Conservation (phyloP, 176 grass and related monocot genomes). For the Carex myosuroides region DNA sequence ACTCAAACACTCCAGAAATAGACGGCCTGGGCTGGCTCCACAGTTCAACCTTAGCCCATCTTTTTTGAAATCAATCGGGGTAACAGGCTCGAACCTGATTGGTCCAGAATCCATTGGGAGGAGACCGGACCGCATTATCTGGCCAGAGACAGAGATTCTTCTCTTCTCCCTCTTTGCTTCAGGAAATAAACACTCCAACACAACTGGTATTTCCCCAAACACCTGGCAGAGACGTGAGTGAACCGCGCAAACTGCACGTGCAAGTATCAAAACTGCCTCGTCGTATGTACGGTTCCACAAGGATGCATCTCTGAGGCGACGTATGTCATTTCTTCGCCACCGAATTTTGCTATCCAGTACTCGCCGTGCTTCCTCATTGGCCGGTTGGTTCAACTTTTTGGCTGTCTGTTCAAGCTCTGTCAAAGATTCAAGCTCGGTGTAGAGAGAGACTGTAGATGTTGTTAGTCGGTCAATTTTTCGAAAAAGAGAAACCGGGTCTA, state of each 20-base stretch:
- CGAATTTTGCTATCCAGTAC: slow-evolving; percentile 65
- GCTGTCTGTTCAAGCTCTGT: slow-evolving; percentile 71
- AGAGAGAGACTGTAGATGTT: slow-evolving; percentile 60
- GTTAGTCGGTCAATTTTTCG: slow-evolving; percentile 84
- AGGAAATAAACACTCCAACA: slow-evolving; percentile 37
- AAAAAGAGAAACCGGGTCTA: slow-evolving; percentile 48
- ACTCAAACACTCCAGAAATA: slow-evolving; percentile 90
- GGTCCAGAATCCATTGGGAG: slow-evolving; percentile 27
- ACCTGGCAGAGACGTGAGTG: slow-evolving; percentile 59
- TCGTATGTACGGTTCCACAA: slow-evolving; percentile 90
- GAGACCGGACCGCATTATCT: background rate
- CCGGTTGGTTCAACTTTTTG: slow-evolving; percentile 38
- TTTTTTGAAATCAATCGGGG: slow-evolving; percentile 19
- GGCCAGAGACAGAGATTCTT: slow-evolving; percentile 37
- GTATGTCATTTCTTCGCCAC: slow-evolving; percentile 63
- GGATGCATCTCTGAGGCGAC: slow-evolving; percentile 58
- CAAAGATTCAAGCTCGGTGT: slow-evolving; percentile 64
- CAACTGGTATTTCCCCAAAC: slow-evolving; percentile 61
- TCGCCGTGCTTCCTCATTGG: slow-evolving; percentile 54
- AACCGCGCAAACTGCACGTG: slow-evolving; percentile 63
- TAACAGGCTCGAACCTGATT: slow-evolving; percentile 35
- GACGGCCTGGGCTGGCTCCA: slow-evolving; percentile 42
- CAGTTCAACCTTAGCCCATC: slow-evolving; percentile 36
- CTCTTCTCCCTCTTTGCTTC: slow-evolving; percentile 20
- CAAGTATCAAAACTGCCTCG: slow-evolving; percentile 69